Percentiles rank a stretch among this genome's conserved stretches.
phyloP scores from a whole-genome alignment of 371 early-diverging fungal species.

The Mycotypha africana region DNA sequence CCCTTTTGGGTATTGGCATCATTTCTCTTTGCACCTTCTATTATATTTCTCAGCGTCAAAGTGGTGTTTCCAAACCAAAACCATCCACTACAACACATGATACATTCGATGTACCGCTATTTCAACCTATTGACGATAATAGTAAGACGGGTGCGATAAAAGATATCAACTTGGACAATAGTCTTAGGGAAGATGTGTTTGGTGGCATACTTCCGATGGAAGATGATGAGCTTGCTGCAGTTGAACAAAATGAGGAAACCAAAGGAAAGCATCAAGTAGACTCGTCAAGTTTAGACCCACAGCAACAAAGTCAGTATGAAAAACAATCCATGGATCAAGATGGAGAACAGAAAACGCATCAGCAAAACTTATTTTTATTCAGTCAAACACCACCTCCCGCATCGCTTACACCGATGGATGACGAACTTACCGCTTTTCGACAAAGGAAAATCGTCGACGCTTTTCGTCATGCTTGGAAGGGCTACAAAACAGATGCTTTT shows the following conservation, averaged over 20 bases:
- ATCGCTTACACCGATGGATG: constrained; percentile 10
- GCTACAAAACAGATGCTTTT: constrained; percentile 74
- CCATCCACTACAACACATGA: too few relatives aligned
- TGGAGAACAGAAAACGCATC: too few relatives aligned
- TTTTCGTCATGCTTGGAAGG: constrained; percentile 72
- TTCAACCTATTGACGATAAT: too few relatives aligned
- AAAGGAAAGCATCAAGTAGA: neutral
- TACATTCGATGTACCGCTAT: too few relatives aligned
- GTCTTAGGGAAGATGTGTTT: too few relatives aligned
- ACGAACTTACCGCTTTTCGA: constrained; percentile 19
- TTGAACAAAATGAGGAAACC: neutral
- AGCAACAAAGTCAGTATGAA: neutral
- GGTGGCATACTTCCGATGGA: neutral
- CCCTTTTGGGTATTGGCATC: neutral
- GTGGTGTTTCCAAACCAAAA: too few relatives aligned
- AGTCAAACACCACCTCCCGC: constrained; percentile 23
- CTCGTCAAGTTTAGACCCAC: neutral
- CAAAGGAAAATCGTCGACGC: constrained; percentile 49
- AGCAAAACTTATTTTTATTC: constrained; percentile 10
- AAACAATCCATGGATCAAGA: too few relatives aligned
- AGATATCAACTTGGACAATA: too few relatives aligned
- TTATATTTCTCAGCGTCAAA: neutral
- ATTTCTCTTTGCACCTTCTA: neutral
- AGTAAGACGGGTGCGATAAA: too few relatives aligned
- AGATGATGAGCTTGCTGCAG: neutral